These are phyloP conservation scores for Pezicula radicicola DNA, from an alignment of 2,329 filamentous ascomycete species.

Conservation along the genomic window DNA sequence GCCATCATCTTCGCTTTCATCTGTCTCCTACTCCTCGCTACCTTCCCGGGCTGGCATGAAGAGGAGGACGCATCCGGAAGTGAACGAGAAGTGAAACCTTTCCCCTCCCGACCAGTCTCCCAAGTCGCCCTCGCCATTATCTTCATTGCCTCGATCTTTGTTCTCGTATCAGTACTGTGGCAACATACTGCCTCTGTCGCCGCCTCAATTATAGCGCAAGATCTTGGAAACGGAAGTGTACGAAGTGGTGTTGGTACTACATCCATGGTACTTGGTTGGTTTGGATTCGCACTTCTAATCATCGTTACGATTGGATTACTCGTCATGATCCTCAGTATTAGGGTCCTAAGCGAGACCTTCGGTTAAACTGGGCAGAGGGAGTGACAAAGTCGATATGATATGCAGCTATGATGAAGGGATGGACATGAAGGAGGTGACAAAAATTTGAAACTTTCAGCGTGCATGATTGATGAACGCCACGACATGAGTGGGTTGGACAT, in stretches of 20 bases:
- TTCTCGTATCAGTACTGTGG: slow-evolving; percentile 77
- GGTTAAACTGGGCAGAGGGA: slow-evolving; percentile 14
- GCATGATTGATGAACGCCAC: slow-evolving; percentile 17
- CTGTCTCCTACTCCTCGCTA: slow-evolving; percentile 90
- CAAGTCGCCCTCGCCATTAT: slow-evolving; percentile 93
- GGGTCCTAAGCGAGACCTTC: slow-evolving; percentile 62
- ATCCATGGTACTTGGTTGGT: slow-evolving; percentile 98
- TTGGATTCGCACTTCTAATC: slow-evolving; percentile 88
- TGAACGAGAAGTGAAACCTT: slow-evolving; percentile 88
- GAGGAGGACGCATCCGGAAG: slow-evolving; percentile 77
- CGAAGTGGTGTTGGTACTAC: slow-evolving; percentile 85
- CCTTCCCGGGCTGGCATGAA: slow-evolving; percentile 97
- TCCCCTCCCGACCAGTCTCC: slow-evolving; percentile 87
- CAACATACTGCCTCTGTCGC: slow-evolving; percentile 96
- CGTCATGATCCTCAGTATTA: slow-evolving; percentile 95
- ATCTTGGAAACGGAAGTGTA: slow-evolving; percentile 86
- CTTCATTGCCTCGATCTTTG: slow-evolving; percentile 70
- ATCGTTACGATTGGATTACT: slow-evolving; percentile 93
- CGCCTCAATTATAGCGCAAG: slow-evolving; percentile 88
- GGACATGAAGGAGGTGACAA: neutral
- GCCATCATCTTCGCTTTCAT: slow-evolving; percentile 97
- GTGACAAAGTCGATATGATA: neutral
- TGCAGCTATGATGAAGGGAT: neutral
- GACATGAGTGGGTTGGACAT: slow-evolving; percentile 4
- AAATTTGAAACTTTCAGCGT: slow-evolving; percentile 18